phyloP scores from a whole-genome alignment of 306 rosid species.

The Medicago arabica region DNA sequence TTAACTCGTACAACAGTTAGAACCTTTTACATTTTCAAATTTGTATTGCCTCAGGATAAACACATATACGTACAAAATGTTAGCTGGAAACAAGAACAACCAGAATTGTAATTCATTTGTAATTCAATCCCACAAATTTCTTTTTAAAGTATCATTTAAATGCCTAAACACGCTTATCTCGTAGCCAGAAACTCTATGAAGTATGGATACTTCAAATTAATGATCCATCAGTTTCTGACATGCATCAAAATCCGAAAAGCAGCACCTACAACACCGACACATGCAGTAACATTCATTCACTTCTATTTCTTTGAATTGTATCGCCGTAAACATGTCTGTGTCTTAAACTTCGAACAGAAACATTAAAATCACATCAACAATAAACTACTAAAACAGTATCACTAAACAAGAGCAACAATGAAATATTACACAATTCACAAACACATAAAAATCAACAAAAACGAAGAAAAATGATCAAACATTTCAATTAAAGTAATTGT shows the following conservation, averaged over 20 bases:
- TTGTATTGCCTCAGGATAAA: background rate
- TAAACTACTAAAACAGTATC: background rate
- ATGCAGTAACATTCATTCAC: background rate
- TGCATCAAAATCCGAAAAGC: background rate
- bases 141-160: background rate
- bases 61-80: background rate
- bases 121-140: background rate
- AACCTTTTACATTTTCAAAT: background rate
- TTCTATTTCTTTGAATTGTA: background rate
- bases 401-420: background rate
- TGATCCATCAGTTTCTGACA: no score
- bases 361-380: background rate
- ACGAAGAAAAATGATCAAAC: background rate
- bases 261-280: background rate
- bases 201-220: no score
- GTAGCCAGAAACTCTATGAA: no score
- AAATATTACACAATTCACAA: constrained; percentile 3
- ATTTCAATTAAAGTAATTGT: background rate
- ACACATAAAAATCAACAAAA: constrained; percentile 1
- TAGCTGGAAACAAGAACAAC: background rate
- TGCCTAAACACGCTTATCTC: background rate
- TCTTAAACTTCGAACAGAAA: background rate
- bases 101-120: background rate
- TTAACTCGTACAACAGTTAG: background rate
- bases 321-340: background rate